Conservation (phyloP, 257 asterid genomes). For the Ballota nigra region DNA sequence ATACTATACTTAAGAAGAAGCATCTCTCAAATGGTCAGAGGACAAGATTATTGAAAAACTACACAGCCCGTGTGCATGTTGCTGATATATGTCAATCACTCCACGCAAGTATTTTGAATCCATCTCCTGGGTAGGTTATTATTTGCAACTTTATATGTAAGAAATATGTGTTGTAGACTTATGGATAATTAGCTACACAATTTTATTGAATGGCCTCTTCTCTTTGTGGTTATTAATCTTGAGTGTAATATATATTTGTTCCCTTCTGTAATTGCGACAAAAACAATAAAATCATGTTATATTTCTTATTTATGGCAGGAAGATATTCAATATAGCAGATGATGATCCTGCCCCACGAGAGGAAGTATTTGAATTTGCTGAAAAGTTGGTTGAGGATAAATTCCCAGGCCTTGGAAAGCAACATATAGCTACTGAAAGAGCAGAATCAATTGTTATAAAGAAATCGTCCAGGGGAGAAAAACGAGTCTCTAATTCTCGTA, state of each 20-base stretch:
- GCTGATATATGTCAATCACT: constrained; percentile 86
- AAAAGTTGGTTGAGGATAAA: constrained; percentile 53
- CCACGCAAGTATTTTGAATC: constrained; percentile 61
- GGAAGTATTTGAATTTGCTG: constrained; percentile 69
- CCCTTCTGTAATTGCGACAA: neutral
- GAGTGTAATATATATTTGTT: neutral
- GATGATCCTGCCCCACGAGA: constrained; percentile 84
- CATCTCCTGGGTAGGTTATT: constrained; percentile 48
- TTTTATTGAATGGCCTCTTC: neutral
- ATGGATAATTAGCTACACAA: neutral
- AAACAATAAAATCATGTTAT: neutral
- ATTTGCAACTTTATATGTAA: neutral
- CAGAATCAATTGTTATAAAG: constrained; percentile 19
- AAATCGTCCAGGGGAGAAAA: constrained; percentile 50
- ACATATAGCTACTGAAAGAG: constrained; percentile 24
- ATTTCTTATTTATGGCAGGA: constrained; percentile 38
- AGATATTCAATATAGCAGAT: constrained; percentile 70
- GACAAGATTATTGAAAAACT: constrained; percentile 50
- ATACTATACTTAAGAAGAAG: constrained; percentile 66
- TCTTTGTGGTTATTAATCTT: neutral
- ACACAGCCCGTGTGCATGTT: constrained; percentile 84
- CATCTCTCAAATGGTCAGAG: constrained; percentile 57
- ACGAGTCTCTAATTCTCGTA: constrained; percentile 77
- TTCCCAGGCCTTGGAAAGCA: constrained; percentile 39
- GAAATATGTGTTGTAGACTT: neutral